Evolutionary conservation across 2,329 filamentous ascomycete genomes (phyloP), one percentile per base, ranked within the genome.

Genomic region (Metarhizium sp.): DNA sequence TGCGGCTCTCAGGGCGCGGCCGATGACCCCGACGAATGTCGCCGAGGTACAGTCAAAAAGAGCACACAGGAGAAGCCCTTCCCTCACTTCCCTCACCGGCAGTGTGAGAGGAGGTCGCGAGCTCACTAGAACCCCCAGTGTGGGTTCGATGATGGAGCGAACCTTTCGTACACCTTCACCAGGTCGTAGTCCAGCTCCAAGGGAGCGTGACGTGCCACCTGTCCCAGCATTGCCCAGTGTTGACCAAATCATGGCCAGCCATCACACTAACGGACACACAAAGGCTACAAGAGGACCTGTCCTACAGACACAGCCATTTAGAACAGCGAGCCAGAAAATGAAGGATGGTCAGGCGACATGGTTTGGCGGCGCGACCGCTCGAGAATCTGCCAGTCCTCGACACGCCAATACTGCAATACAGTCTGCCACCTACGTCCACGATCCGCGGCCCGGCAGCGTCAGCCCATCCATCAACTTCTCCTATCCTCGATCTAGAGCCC

Each of bases 31-130:
- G 25, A 92, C 86, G 52, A 85, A 85, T 62, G 86, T 96, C 55
- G 86, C 84, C 68, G 84, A 90, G 66, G 83, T 95, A 48, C 87
- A 95, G 70, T 95, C 92, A 6, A 96, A 92, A 75, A 87, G 92
- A 66, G 92, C 87, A 66, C 70, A 83, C 58, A 83, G 90, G 63
- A 84, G 91, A 59, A 84, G 80, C 69, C 78, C 79, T 52, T 95
- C 91, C 1, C 72, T 81, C 46, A 88, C 88, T 2, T 92, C 90
- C 4, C 75, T 81, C 50, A 78, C 76, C 40, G 82, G 79, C 60
- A 73, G 70, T 51, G 71, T 73, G 43, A 62, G 57, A 69, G 72
- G 61, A 61, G 55, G 55, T 32, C 57, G 71, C 60, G 73, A 75
- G 53, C 73, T 92, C 58, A 78, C 85, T 59, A 78, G 89, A 64